Evolutionary conservation across 2,329 filamentous ascomycete genomes (phyloP), one percentile per base, ranked within the genome.

Genomic region (Rhynchosporium agropyri): DNA sequence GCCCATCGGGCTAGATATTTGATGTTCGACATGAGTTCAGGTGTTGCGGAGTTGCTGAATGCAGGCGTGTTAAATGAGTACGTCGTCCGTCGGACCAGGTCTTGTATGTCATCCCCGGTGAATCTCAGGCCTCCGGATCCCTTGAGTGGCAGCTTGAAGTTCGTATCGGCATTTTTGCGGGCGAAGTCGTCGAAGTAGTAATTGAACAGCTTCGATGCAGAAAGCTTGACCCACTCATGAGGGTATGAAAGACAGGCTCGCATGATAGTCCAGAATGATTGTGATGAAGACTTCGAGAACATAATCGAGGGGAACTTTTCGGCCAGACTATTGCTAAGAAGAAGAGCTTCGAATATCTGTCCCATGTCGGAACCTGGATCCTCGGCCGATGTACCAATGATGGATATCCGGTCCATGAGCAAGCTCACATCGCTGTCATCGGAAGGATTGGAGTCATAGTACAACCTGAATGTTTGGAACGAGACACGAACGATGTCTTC

Each of bases 131-230:
- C 94, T 60, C 87, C 80, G 1, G 89, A 89, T 28, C 92, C 89
- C 48, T 79, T 74, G 12, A 97, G 78, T 2, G 88, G 85, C 53
- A 92, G 75, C 33, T 77, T 77, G 62, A 86, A 79, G 10, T 81
- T 82, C 36, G 73, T 74, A 36, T 79, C 79, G 50, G 81, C 83
- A 70, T 84, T 86, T 9, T 83, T 83, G 64, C 83, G 83, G 28
- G 89, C 90, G 67, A 96, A 87, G 74, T 97, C 90, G 3, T 87
- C 84, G 69, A 97, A 87, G 76, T 91, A 95, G n/a, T 83, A 81
- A 53, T 89, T 89, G 46, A 93, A 78, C 20, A 98, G 80, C 64
- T 85, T 88, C 10, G 92, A 85, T 20, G 92, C 86, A 7, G 87
- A 88, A 56, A 92, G 82, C 74, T 95, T 94, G 63, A 97, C 87